A percentile compares a stretch with the other conserved stretches of the same genome.
phyloP scores from a whole-genome alignment of 495 filamentous ascomycete genomes.

The Trichoderma gamsii region DNA sequence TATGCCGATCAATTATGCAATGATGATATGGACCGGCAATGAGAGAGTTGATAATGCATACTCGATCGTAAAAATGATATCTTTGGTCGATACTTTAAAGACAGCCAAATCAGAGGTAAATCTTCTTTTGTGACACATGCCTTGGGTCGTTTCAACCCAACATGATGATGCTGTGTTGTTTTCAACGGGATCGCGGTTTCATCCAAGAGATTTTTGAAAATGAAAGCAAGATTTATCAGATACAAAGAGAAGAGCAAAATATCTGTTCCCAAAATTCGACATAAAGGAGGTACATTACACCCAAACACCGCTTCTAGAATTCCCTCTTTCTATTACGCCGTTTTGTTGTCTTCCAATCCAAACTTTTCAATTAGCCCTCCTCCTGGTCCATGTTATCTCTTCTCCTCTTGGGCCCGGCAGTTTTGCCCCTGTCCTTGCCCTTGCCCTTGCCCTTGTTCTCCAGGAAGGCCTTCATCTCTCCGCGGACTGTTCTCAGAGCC shows the following conservation, averaged over 20 bases:
- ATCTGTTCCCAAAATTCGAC: neutral
- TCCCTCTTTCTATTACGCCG: neutral
- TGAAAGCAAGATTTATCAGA: neutral
- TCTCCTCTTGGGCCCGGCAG: constrained; percentile 46
- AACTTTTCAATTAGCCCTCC: constrained; percentile 47
- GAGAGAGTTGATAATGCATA: too few species aligned
- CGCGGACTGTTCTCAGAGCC: constrained; percentile 74
- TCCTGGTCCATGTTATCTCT: constrained; percentile 82
- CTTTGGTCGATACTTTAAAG: too few species aligned
- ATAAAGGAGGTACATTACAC: neutral
- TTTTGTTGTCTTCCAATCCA: neutral
- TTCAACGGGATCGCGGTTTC: too few species aligned
- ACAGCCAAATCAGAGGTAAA: too few species aligned
- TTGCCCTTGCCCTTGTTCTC: constrained; percentile 68
- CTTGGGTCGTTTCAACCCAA: too few species aligned
- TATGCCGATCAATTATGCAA: neutral
- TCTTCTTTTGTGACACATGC: too few species aligned
- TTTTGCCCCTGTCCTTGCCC: constrained; percentile 50
- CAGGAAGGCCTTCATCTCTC: constrained; percentile 75
- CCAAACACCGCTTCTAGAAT: neutral
- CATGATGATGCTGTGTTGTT: too few species aligned
- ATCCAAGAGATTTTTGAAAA: neutral
- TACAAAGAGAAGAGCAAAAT: neutral
- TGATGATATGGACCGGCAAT: too few species aligned
- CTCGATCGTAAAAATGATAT: too few species aligned